These are phyloP conservation scores for Mycena capillaripes DNA, from an alignment of 768 basidiomycete species.

Conservation along the genomic window DNA sequence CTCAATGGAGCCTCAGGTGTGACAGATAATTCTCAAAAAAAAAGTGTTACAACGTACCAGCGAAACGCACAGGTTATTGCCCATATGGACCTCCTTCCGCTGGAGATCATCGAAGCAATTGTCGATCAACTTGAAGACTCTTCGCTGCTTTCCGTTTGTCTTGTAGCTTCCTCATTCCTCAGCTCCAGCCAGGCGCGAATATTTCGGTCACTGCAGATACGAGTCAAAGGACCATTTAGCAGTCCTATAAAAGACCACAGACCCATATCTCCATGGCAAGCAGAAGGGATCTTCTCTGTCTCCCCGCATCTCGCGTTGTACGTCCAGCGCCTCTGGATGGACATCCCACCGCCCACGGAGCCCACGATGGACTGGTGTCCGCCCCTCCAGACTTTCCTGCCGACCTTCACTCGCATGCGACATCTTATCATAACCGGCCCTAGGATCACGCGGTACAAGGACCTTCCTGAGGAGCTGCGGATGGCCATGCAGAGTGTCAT, in stretches of 20 bases:
- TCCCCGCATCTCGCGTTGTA: conserved; percentile 1
- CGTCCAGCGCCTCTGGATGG: background rate
- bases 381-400: background rate
- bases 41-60: no score
- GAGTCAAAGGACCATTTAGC: background rate
- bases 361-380: background rate
- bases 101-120: background rate
- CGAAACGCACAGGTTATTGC: no score
- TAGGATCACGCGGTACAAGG: background rate
- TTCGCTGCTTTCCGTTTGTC: background rate
- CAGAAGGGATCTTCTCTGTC: background rate
- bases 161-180: background rate
- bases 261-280: conserved; percentile 1
- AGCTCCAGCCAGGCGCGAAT: background rate
- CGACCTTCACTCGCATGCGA: background rate
- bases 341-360: background rate
- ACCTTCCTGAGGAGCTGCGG: background rate
- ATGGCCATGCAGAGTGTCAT: background rate
- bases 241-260: background rate
- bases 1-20: no score
- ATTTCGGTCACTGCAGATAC: background rate
- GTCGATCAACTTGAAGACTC: background rate
- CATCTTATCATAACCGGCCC: background rate
- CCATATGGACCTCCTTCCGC: background rate
- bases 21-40: no score